These are phyloP conservation scores for Pichia sp. DNA, from an alignment of 1,139 yeast species.

Conservation along the genomic window DNA sequence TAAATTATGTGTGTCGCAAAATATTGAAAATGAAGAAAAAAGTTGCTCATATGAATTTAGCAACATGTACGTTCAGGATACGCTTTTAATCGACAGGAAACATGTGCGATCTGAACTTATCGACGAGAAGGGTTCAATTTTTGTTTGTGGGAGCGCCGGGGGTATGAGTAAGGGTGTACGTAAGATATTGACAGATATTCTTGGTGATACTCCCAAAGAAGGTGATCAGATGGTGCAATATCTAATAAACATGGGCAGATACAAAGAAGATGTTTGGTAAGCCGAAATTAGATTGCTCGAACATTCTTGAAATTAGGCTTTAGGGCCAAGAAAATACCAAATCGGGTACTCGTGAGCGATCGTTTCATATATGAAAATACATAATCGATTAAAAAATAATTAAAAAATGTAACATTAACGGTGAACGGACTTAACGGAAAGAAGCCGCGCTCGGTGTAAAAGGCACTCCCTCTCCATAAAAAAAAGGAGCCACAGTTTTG, in stretches of 20 bases:
- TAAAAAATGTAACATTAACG: too few relatives aligned
- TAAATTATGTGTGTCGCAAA: conserved; percentile 66
- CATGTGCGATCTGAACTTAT: conserved; percentile 44
- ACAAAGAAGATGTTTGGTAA: conserved; percentile 98
- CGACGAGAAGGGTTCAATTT: conserved; percentile 66
- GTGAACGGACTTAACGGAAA: too few relatives aligned
- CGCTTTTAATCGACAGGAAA: conserved; percentile 45
- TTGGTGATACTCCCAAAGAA: conserved; percentile 31
- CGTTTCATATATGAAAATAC: too few relatives aligned
- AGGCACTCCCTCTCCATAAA: too few relatives aligned
- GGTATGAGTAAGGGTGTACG: conserved; percentile 93
- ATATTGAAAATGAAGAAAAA: conserved; percentile 38
- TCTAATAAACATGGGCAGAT: conserved; percentile 72
- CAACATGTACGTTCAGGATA: conserved; percentile 67
- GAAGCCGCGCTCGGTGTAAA: too few relatives aligned
- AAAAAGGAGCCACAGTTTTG: too few relatives aligned
- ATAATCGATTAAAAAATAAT: too few relatives aligned
- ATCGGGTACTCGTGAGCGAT: too few relatives aligned
- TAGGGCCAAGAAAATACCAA: too few relatives aligned
- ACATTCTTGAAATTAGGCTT: too few relatives aligned
- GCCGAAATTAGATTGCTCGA: not conserved
- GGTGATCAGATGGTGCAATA: conserved; percentile 67
- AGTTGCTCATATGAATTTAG: not conserved
- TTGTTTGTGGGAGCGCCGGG: conserved; percentile 94
- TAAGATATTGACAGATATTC: conserved; percentile 51